phyloP scores from a whole-genome alignment of 2,329 filamentous ascomycete genomes.

The Xylaria digitata region DNA sequence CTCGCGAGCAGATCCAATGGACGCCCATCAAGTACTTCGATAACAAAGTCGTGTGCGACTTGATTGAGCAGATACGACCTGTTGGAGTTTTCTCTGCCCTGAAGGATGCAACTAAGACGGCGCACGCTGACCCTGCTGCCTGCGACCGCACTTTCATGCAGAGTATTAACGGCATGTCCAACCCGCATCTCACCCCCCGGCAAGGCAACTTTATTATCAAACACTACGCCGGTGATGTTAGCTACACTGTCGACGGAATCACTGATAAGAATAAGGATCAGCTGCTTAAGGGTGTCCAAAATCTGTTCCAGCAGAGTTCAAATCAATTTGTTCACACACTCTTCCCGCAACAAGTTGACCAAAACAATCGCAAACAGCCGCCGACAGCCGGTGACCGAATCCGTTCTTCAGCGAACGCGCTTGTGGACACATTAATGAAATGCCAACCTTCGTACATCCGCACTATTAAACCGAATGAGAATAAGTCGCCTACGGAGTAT shows the following conservation, averaged over 20 bases:
- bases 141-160: constrained; percentile 97
- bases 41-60: constrained; percentile 97
- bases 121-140: constrained; percentile 91
- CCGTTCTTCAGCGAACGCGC: constrained; percentile 90
- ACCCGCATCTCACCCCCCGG: constrained; percentile 89
- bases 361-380: constrained; percentile 93
- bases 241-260: constrained; percentile 94
- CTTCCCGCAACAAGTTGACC: constrained; percentile 93
- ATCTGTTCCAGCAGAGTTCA: constrained; percentile 82
- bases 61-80: constrained; percentile 92
- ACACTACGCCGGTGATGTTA: constrained; percentile 97
- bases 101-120: constrained; percentile 98
- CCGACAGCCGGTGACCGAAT: constrained; percentile 97
- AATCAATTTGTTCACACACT: constrained; percentile 88
- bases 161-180: constrained; percentile 88
- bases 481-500: constrained; percentile 95
- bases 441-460: constrained; percentile 97
- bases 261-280: constrained; percentile 99
- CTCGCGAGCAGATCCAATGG: constrained; percentile 95
- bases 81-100: constrained; percentile 94
- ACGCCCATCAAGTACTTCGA: constrained; percentile 99
- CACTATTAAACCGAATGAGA: constrained; percentile 99
- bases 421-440: constrained; percentile 96
- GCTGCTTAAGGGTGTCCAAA: constrained; percentile 91
- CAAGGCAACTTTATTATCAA: constrained; percentile 99